phyloP scores from a whole-genome alignment of 257 asterid genomes.

The Solanum appendiculatum region DNA sequence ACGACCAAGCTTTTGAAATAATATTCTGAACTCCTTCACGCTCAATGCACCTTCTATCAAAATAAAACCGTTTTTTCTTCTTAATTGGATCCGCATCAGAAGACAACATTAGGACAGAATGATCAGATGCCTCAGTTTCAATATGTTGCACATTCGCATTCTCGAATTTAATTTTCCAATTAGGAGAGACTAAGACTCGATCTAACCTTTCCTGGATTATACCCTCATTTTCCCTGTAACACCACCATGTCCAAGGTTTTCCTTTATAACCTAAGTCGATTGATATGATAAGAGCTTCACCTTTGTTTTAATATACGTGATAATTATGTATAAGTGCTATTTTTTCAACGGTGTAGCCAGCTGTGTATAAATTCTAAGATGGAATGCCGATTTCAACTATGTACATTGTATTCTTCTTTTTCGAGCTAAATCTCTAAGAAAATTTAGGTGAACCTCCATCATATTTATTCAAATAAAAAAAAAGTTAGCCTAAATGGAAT shows the following conservation, averaged over 20 bases:
- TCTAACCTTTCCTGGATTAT: too few species aligned
- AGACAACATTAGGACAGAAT: not conserved
- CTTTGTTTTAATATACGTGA: not conserved
- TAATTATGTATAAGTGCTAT: too few species aligned
- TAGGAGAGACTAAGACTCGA: too few species aligned
- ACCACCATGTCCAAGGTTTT: too few species aligned
- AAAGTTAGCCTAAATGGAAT: too few species aligned
- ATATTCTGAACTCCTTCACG: not conserved
- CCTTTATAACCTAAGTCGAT: too few species aligned
- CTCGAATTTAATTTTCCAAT: too few species aligned
- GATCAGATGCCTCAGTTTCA: not conserved
- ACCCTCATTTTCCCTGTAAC: too few species aligned
- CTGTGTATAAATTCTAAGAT: not conserved
- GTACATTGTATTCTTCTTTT: not conserved
- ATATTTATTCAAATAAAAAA: too few species aligned
- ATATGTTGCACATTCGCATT: too few species aligned
- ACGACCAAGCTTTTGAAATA: not conserved
- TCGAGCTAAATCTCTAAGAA: not conserved
- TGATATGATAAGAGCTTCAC: not conserved
- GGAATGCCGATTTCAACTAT: not conserved
- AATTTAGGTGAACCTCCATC: too few species aligned
- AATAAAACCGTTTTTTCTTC: not conserved
- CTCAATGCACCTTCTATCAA: not conserved
- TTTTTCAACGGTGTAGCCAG: too few species aligned
- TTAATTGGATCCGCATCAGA: not conserved